Conservation (phyloP, 768 basidiomycete species). For the Macrolepiota dolichaula region DNA sequence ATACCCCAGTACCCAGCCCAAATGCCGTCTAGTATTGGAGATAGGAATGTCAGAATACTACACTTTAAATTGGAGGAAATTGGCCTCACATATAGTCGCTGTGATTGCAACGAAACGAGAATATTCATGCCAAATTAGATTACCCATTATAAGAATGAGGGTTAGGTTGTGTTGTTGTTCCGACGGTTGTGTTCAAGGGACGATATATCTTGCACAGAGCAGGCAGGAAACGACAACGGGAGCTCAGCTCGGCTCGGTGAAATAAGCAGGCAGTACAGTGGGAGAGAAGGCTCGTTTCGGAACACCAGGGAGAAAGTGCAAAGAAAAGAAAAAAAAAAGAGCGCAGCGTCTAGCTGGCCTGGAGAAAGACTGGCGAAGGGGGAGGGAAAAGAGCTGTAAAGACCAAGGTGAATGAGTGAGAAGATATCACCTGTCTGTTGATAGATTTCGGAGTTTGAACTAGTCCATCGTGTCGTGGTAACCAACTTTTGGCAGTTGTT, state of each 20-base stretch:
- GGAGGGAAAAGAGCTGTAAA: slow-evolving; percentile 15
- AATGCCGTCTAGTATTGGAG: slow-evolving; percentile 51
- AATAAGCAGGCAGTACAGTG: slow-evolving; percentile 3
- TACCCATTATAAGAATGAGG: slow-evolving; percentile 55
- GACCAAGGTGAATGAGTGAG: slow-evolving; percentile 17
- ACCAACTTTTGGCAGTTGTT: slow-evolving; percentile 11
- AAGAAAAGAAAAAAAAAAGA: slow-evolving; percentile 19
- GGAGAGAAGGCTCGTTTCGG: slow-evolving; percentile 19
- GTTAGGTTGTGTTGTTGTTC: slow-evolving; percentile 10
- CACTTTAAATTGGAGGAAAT: not conserved
- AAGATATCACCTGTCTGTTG: not conserved
- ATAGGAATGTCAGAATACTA: slow-evolving; percentile 5
- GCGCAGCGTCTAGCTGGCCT: slow-evolving; percentile 33
- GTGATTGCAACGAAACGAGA: slow-evolving; percentile 65
- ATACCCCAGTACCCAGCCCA: slow-evolving; percentile 83
- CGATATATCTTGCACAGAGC: slow-evolving; percentile 18
- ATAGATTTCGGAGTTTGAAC: slow-evolving; percentile 20
- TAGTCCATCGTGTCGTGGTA: slow-evolving; percentile 3
- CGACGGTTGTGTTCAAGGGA: slow-evolving; percentile 16
- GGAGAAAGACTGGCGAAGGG: slow-evolving; percentile 16
- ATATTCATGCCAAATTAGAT: slow-evolving; percentile 79
- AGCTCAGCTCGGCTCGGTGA: slow-evolving; percentile 5
- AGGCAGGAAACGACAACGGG: slow-evolving; percentile 14
- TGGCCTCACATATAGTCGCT: slow-evolving; percentile 66
- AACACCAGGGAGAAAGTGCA: slow-evolving; percentile 9